Conservation (phyloP, 1,139 yeast species). For the Hemisphaericaspora xylofermentans region DNA sequence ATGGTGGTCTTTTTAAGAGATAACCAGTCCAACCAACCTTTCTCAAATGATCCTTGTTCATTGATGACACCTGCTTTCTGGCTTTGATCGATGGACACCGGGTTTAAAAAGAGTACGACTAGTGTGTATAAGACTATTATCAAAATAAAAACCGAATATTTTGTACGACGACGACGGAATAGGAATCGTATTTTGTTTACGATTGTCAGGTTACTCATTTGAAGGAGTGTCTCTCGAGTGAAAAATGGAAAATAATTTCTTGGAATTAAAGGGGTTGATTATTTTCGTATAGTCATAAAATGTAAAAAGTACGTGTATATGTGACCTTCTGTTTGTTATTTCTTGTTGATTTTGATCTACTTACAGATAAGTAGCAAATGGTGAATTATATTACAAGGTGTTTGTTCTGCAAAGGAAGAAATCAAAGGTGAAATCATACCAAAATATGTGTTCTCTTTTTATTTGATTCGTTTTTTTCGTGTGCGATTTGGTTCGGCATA, state of each 20-base stretch:
- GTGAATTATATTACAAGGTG: no score
- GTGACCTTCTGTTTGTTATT: no score
- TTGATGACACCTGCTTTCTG: not conserved
- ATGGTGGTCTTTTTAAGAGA: not conserved
- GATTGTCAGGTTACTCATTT: not conserved
- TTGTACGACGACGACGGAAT: slow-evolving; percentile 3
- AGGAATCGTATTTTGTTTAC: not conserved
- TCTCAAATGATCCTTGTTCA: slow-evolving; percentile 1
- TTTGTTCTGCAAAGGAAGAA: no score
- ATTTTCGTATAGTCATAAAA: not conserved
- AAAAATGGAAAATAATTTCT: no score
- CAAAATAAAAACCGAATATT: slow-evolving; percentile 1
- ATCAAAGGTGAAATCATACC: no score
- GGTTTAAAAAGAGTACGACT: not conserved
- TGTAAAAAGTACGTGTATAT: no score
- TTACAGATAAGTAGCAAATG: no score
- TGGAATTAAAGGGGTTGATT: not conserved
- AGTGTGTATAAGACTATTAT: not conserved
- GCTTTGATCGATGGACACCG: not conserved
- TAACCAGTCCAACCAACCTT: slow-evolving; percentile 1
- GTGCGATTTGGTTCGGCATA: no score
- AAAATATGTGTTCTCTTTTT: no score
- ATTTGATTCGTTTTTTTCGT: no score
- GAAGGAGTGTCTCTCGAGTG: not conserved
- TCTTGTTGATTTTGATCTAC: no score